Conservation (phyloP, 1,284 basidiomycete genomes). For the Microbotryum scabiosae region DNA sequence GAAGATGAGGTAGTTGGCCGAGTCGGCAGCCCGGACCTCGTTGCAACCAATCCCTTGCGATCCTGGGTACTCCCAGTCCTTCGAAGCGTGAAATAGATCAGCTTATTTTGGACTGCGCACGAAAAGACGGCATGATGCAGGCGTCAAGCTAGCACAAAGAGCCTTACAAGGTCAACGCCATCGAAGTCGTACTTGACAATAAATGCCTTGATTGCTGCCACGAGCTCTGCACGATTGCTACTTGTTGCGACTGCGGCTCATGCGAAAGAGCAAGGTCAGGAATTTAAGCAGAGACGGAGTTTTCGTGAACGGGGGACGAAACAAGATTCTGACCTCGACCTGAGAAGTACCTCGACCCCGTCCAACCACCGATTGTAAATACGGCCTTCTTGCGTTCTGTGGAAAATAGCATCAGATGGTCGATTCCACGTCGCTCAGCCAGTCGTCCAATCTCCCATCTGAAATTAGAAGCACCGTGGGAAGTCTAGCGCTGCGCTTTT, state of each 20-base stretch:
- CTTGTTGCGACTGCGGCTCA: constrained; percentile 52
- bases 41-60: constrained; percentile 45
- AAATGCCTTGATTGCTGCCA: constrained; percentile 50
- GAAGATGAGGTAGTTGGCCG: constrained; percentile 63
- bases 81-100: too few relatives aligned
- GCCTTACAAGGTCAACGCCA: constrained; percentile 61
- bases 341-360: constrained; percentile 1
- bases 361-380: constrained; percentile 22
- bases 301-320: too few relatives aligned
- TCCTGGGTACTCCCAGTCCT: constrained; percentile 77
- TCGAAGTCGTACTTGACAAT: constrained; percentile 59
- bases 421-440: too few relatives aligned
- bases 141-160: background rate
- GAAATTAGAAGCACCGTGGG: too few relatives aligned
- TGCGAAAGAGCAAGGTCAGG: constrained; percentile 50
- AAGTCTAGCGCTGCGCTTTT: too few relatives aligned
- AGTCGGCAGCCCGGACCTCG: constrained; percentile 51
- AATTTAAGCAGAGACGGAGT: too few relatives aligned
- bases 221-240: constrained; percentile 50
- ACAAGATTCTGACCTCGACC: background rate
- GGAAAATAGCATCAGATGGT: too few relatives aligned
- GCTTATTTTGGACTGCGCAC: background rate
- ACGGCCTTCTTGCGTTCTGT: constrained; percentile 5
- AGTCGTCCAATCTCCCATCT: too few relatives aligned
- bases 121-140: background rate